Evolutionary conservation across 257 asterid genomes (phyloP).

Genomic region (Solanum medicagineum): DNA sequence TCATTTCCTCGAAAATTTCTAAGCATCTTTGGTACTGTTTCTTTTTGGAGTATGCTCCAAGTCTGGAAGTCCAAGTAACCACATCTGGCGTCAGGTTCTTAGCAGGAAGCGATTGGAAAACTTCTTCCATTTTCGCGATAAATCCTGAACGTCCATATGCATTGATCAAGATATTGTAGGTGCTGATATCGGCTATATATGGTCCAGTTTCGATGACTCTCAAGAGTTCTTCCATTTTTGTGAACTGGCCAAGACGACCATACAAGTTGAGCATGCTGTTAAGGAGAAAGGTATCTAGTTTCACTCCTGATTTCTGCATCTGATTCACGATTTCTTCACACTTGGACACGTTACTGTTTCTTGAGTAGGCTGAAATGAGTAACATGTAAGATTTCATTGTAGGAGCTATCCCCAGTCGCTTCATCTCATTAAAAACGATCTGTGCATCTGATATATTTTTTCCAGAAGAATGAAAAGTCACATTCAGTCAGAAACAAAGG

Average conservation of each 20-base stretch:
- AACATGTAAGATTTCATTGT: conserved; percentile 80
- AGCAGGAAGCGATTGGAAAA: conserved; percentile 30
- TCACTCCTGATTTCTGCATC: conserved; percentile 41
- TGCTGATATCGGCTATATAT: conserved; percentile 51
- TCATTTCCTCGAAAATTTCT: conserved; percentile 78
- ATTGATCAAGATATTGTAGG: conserved; percentile 70
- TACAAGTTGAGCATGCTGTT: conserved; percentile 71
- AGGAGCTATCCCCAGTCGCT: conserved; percentile 52
- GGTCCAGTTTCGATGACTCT: conserved; percentile 38
- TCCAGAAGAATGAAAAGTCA: neutral
- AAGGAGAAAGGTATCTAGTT: conserved; percentile 56
- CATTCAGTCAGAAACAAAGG: neutral
- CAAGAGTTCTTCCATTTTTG: conserved; percentile 63
- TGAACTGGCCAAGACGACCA: conserved; percentile 63
- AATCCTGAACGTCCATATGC: conserved; percentile 65
- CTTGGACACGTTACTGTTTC: conserved; percentile 35
- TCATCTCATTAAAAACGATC: conserved; percentile 70
- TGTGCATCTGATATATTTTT: conserved; percentile 37
- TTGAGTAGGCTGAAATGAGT: conserved; percentile 68
- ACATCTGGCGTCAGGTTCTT: conserved; percentile 54
- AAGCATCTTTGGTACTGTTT: conserved; percentile 50
- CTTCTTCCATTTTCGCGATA: conserved; percentile 57
- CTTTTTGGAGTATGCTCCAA: conserved; percentile 74
- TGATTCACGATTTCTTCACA: conserved; percentile 57
- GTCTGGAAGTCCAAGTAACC: conserved; percentile 64